A percentile compares a stretch with the other conserved stretches of the same genome.
Evolutionary conservation across 2,329 filamentous ascomycete species (phyloP).

Genomic region (Trichophyton rubrum): DNA sequence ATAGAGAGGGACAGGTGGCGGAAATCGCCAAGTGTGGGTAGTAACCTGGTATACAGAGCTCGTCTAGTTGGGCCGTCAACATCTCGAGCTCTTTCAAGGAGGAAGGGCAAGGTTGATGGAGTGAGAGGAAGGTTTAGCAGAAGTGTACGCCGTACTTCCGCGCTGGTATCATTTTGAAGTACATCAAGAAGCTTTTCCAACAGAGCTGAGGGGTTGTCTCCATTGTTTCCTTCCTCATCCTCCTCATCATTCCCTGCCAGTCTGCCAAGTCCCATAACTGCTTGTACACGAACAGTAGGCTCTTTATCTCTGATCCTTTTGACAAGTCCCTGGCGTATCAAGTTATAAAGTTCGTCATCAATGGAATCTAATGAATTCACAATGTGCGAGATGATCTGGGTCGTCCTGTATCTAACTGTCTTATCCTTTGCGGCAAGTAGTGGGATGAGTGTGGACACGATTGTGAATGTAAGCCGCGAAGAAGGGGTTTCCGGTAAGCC

Average conservation of each 20-base stretch:
- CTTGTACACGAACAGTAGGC: conserved; percentile 79
- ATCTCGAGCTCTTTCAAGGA: conserved; percentile 84
- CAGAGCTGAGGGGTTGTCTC: conserved; percentile 50
- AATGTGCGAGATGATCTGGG: conserved; percentile 79
- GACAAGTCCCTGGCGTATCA: conserved; percentile 64
- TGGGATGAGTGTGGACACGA: conserved; percentile 62
- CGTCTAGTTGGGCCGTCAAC: conserved; percentile 72
- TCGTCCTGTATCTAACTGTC: conserved; percentile 75
- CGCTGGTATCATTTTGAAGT: conserved; percentile 84
- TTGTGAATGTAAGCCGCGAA: conserved; percentile 59
- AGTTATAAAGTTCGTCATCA: conserved; percentile 80
- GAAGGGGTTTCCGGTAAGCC: conserved; percentile 72
- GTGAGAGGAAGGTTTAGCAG: conserved; percentile 83
- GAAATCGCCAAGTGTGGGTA: conserved; percentile 87
- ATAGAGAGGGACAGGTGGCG: conserved; percentile 84
- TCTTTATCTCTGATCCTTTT: conserved; percentile 91
- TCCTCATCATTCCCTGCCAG: conserved; percentile 61
- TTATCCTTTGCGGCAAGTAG: conserved; percentile 84
- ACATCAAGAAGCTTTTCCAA: conserved; percentile 75
- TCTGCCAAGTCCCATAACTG: conserved; percentile 76
- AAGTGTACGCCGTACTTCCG: conserved; percentile 79
- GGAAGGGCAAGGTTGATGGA: conserved; percentile 67
- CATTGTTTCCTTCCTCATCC: conserved; percentile 58
- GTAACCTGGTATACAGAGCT: conserved; percentile 71
- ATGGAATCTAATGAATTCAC: conserved; percentile 87